A percentile compares a stretch with the other conserved stretches of the same genome.
phyloP scores from a whole-genome alignment of 805 yeast species.

The Candida vartiovaarae region DNA sequence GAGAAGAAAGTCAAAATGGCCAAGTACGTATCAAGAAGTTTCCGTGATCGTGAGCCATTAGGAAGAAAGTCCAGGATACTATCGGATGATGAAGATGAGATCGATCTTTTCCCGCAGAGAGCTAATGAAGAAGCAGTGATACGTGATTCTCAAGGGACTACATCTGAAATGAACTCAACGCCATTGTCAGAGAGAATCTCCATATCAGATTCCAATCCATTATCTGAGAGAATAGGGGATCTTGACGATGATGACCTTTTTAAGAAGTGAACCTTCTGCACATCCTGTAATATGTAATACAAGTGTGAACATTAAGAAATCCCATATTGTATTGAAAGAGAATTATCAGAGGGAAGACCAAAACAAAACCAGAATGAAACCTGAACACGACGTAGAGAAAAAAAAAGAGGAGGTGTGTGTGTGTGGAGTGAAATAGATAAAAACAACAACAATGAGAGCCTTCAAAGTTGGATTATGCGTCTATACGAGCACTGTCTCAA shows the following conservation, averaged over 20 bases:
- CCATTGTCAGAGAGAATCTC: neutral
- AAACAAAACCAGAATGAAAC: no score
- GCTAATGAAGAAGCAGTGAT: neutral
- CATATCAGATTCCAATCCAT: neutral
- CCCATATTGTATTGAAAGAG: no score
- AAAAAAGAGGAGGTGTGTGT: no score
- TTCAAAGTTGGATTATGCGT: no score
- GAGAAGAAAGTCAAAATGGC: slow-evolving; percentile 2
- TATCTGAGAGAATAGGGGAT: neutral
- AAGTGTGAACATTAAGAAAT: no score
- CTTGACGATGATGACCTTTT: slow-evolving; percentile 1
- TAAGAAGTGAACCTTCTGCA: neutral
- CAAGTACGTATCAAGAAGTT: neutral
- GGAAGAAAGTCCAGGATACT: slow-evolving; percentile 11
- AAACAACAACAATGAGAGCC: no score
- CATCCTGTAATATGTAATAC: no score
- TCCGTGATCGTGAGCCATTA: slow-evolving; percentile 15
- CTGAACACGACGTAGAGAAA: no score
- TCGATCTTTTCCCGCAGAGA: slow-evolving; percentile 19
- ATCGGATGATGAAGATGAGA: slow-evolving; percentile 6
- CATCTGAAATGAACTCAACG: neutral
- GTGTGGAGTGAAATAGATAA: no score
- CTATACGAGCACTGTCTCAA: no score
- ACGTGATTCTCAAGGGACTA: no score
- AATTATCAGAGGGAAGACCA: no score